Percentiles rank a stretch among this genome's conserved stretches.
These are phyloP conservation scores for Mycena pura DNA, from an alignment of 768 basidiomycete species.

Conservation along the genomic window DNA sequence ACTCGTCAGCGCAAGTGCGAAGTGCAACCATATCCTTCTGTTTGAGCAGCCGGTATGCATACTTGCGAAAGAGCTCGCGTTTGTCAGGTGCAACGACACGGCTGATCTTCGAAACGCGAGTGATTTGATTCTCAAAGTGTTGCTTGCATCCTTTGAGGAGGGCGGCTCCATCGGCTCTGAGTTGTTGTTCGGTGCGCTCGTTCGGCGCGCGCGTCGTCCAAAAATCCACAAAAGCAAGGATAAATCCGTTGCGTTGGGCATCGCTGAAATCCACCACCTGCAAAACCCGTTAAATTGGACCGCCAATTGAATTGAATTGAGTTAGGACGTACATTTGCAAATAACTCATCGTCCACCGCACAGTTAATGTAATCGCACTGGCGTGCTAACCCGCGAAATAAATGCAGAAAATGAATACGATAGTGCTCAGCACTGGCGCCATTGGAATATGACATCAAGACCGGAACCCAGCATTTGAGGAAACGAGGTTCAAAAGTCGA, in stretches of 20 bases:
- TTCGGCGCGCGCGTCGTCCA: slow-evolving; percentile 16
- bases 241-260: slow-evolving; percentile 40
- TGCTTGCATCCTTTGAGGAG: slow-evolving; percentile 39
- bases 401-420: slow-evolving; percentile 35
- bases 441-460: slow-evolving; percentile 38
- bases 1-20: not conserved
- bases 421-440: slow-evolving; percentile 39
- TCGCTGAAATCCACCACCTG: slow-evolving; percentile 45
- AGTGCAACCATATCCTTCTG: slow-evolving; percentile 19
- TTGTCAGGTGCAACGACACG: slow-evolving; percentile 28
- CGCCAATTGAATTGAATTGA: not conserved
- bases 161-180: slow-evolving; percentile 7
- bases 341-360: not conserved
- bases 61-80: slow-evolving; percentile 22
- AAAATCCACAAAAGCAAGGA: slow-evolving; percentile 35
- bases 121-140: slow-evolving; percentile 37
- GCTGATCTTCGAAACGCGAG: slow-evolving; percentile 32
- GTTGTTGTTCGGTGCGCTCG: slow-evolving; percentile 6
- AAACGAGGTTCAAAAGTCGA: slow-evolving; percentile 34
- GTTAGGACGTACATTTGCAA: not conserved
- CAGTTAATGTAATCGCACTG: slow-evolving; percentile 16
- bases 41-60: slow-evolving; percentile 1
- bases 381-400: slow-evolving; percentile 28
- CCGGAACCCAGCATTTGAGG: slow-evolving; percentile 42
- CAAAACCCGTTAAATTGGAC: not conserved